phyloP scores from a whole-genome alignment of 2,329 filamentous ascomycete species.

The Aspergillus sp. region DNA sequence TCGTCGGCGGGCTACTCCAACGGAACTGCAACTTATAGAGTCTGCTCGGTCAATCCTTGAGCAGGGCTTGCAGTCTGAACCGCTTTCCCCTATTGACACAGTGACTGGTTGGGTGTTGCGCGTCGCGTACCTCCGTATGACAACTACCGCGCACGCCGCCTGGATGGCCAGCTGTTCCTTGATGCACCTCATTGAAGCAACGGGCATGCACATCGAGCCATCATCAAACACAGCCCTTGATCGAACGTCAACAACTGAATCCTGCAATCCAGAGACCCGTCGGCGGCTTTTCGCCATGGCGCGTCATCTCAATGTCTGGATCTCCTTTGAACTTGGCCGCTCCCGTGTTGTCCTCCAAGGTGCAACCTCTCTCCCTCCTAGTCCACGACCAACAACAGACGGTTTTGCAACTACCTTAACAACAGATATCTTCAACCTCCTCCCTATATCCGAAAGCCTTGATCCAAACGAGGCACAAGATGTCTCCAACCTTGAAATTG shows the following conservation, averaged over 20 bases:
- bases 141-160: constrained; percentile 53
- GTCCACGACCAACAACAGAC: constrained; percentile 40
- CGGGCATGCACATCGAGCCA: constrained; percentile 36
- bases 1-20: constrained; percentile 38
- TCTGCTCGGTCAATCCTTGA: constrained; percentile 50
- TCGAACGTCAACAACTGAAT: constrained; percentile 6
- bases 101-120: constrained; percentile 53
- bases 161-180: constrained; percentile 58
- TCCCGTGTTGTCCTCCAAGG: constrained; percentile 52
- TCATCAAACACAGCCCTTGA: constrained; percentile 17
- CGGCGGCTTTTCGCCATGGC: constrained; percentile 52
- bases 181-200: constrained; percentile 60
- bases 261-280: constrained; percentile 37
- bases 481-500: constrained; percentile 44
- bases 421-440: constrained; percentile 51
- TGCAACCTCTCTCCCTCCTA: constrained; percentile 44
- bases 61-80: constrained; percentile 31
- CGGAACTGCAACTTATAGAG: constrained; percentile 50
- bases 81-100: constrained; percentile 27
- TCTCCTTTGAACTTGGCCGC: constrained; percentile 59
- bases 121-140: constrained; percentile 54
- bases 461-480: constrained; percentile 51
- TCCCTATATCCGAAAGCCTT: constrained; percentile 55
- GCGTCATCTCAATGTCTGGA: constrained; percentile 60
- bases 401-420: constrained; percentile 25